phyloP scores from a whole-genome alignment of 306 rosid genomes.

The Parietaria judaica region DNA sequence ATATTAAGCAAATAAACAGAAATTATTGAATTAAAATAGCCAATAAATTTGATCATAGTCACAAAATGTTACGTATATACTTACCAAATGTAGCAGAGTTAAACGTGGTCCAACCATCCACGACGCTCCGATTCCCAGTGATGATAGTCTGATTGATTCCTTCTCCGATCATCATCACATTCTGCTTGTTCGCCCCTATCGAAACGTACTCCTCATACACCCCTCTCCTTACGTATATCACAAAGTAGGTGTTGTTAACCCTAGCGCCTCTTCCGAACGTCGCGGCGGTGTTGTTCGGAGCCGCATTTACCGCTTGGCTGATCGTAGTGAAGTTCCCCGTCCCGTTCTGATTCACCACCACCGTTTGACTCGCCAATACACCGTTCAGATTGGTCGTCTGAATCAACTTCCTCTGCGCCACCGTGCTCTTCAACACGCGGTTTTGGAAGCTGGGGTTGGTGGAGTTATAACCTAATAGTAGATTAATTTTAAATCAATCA shows the following conservation, averaged over 20 bases:
- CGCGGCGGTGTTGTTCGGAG: slow-evolving; percentile 5
- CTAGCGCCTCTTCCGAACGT: not conserved
- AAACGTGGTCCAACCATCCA: slow-evolving; percentile 15
- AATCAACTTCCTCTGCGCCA: not conserved
- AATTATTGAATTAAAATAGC: too few relatives aligned
- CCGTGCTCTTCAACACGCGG: not conserved
- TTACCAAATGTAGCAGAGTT: slow-evolving; percentile 20
- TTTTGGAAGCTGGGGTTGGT: too few relatives aligned
- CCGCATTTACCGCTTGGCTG: slow-evolving; percentile 7
- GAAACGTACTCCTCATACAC: slow-evolving; percentile 15
- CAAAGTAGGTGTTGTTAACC: not conserved
- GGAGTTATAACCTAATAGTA: too few relatives aligned
- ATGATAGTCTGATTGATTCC: slow-evolving; percentile 13
- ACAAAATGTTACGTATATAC: too few relatives aligned
- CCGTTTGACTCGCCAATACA: not conserved
- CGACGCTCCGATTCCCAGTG: slow-evolving; percentile 14
- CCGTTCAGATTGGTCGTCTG: not conserved
- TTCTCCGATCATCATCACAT: slow-evolving; percentile 15
- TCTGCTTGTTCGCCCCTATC: not conserved
- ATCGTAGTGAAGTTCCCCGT: slow-evolving; percentile 5
- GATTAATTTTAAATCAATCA: too few relatives aligned
- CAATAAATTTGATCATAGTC: too few relatives aligned
- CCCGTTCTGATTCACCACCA: slow-evolving; percentile 15
- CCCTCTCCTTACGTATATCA: slow-evolving; percentile 6
- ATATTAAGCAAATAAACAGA: too few relatives aligned